Conservation (phyloP, 2,329 filamentous ascomycete species). For the Fusarium guadeloupense region DNA sequence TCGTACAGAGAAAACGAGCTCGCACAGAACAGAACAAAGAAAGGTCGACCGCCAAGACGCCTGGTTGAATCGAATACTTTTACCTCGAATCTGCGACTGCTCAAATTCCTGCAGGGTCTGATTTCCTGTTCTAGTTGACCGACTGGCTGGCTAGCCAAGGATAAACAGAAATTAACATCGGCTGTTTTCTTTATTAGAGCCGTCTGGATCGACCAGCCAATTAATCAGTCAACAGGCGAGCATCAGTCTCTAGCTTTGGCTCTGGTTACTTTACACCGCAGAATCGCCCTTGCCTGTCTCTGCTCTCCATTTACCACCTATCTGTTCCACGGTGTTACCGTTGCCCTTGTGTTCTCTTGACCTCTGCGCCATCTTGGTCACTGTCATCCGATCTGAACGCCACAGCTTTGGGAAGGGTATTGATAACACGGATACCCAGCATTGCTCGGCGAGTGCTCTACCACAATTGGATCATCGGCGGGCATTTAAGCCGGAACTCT, state of each 20-base stretch:
- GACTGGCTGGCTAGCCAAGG: constrained; percentile 1
- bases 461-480: constrained; percentile 1
- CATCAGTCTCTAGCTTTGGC: neutral
- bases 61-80: neutral
- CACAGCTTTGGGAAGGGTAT: constrained; percentile 3
- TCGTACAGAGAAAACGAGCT: constrained; percentile 22
- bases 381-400: constrained; percentile 18
- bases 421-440: neutral
- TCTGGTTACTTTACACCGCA: constrained; percentile 6
- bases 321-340: constrained; percentile 2
- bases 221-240: neutral
- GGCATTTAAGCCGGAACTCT: constrained; percentile 1
- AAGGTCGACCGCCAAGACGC: constrained; percentile 26
- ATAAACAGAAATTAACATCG: constrained; percentile 2
- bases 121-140: neutral
- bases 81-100: neutral
- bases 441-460: neutral
- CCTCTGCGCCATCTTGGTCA: constrained; percentile 22
- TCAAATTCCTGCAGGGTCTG: neutral
- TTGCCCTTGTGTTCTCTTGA: constrained; percentile 6
- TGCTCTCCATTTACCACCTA: neutral
- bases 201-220: neutral
- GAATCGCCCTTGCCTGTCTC: neutral
- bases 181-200: constrained; percentile 12
- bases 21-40: constrained; percentile 33